A percentile compares a stretch with the other conserved stretches of the same genome.
These are phyloP conservation scores for Priceomyces fermenticarens DNA, from an alignment of 805 yeast genomes.

Conservation along the genomic window DNA sequence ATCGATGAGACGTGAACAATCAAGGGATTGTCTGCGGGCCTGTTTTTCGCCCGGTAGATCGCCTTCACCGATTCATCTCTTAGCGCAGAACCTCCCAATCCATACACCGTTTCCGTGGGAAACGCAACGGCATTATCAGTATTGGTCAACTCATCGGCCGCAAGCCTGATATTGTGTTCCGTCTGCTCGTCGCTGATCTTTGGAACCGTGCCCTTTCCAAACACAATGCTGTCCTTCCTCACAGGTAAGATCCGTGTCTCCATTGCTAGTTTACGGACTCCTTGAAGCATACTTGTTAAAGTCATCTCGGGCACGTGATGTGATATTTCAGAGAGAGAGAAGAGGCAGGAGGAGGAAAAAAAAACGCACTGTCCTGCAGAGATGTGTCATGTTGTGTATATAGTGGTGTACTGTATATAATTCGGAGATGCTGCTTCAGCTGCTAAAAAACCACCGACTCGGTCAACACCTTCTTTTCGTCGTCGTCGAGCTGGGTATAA, in stretches of 20 bases:
- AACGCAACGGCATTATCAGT: conserved; percentile 74
- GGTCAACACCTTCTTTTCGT: conserved; percentile 52
- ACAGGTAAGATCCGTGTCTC: conserved; percentile 49
- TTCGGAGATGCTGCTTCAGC: too few relatives aligned
- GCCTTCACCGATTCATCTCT: conserved; percentile 67
- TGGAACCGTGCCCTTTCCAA: conserved; percentile 44
- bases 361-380: too few relatives aligned
- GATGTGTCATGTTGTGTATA: too few relatives aligned
- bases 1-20: conserved; percentile 84
- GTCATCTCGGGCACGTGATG: too few relatives aligned
- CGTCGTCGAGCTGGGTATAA: conserved; percentile 47
- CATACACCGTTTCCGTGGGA: conserved; percentile 97
- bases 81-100: conserved; percentile 86
- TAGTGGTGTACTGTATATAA: too few relatives aligned
- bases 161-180: conserved; percentile 47
- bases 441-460: conserved; percentile 46
- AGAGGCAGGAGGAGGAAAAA: too few relatives aligned
- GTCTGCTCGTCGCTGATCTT: conserved; percentile 53
- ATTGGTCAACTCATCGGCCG: conserved; percentile 52
- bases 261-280: too few relatives aligned
- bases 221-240: conserved; percentile 49
- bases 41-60: conserved; percentile 83
- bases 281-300: too few relatives aligned
- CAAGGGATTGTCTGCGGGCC: conserved; percentile 94
- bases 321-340: too few relatives aligned